Base-by-base conservation (phyloP, 2,329 filamentous ascomycete genomes). In the Lomentospora prolificans region DNA sequence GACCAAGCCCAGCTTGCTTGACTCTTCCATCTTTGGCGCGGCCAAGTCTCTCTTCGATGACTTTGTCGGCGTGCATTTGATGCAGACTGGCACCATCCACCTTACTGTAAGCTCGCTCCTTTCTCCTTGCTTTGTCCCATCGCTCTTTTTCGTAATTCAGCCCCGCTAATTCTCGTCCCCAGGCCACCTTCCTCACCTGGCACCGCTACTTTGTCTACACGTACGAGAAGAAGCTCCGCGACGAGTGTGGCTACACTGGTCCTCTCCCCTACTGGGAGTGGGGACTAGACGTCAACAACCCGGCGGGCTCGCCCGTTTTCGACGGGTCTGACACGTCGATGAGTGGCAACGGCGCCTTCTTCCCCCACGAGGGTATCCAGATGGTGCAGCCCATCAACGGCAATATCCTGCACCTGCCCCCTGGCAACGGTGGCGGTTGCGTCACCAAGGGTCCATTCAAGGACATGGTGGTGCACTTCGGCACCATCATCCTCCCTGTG, bases 401-500 rank as follows among this genome's bases (percentile, higher is more conserved):
- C 19, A 69, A 68, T 44, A 62, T 62, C 12, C 65, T 72, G 0
- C 61, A 61, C 8, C 71, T 71, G 57, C 74, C 75, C 60, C 73
- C 73, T 1, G 64, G 75, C 22, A 66, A 66, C 0, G 79, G 79
- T 17, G 78, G 79, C 48, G 78, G 78, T 5, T 80, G 72, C 61
- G 67, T 81, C 1, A 66, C 62, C 7, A 70, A 65, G 2, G 75
- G 76, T 0, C 75, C 77, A 0, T 69, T 79, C 3, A 64, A 62
- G 17, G 67, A 68, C 59, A 65, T 68, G 60, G 64, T 60, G 0
- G 61, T 71, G 46, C 66, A 67, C 54, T 60, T 72, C 17, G 69
- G 69, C 7, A 67, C 68, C 63, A 7, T 62, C 62, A 33, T 50
- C 53, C 41, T 55, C 17, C 53, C 41, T 17, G 53, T 44, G 5